These are phyloP conservation scores for Starmerella vaccinii DNA, from an alignment of 805 yeast genomes.

Conservation along the genomic window DNA sequence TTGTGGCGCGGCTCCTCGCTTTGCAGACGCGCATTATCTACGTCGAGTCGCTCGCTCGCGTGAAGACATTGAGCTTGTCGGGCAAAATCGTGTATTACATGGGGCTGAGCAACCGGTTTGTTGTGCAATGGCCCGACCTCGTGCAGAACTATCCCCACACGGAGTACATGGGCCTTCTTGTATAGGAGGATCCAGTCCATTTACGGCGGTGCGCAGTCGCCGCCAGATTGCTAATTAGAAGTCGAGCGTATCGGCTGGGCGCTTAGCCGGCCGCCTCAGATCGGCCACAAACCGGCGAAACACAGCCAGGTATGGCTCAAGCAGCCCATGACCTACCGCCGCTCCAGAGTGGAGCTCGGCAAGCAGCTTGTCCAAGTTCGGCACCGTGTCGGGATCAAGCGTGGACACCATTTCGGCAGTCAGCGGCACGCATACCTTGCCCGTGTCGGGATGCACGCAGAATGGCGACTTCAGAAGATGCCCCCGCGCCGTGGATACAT, in stretches of 20 bases:
- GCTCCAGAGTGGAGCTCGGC: conserved; percentile 43
- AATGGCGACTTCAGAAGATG: conserved; percentile 94
- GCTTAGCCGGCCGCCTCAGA: conserved; percentile 40
- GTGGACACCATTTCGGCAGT: conserved; percentile 33
- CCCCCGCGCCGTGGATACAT: conserved; percentile 79
- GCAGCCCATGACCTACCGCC: conserved; percentile 46
- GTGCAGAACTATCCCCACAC: conserved; percentile 43
- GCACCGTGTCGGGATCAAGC: conserved; percentile 73
- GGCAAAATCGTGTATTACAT: conserved; percentile 65
- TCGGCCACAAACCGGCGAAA: conserved; percentile 54
- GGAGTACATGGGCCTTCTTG: conserved; percentile 70
- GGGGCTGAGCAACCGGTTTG: conserved; percentile 59
- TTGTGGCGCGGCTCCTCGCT: conserved; percentile 34
- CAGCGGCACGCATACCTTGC: conserved; percentile 84
- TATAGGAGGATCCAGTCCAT: too few relatives aligned
- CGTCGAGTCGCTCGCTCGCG: conserved; percentile 81
- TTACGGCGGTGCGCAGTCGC: too few relatives aligned
- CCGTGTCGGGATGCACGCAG: conserved; percentile 93
- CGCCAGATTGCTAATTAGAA: too few relatives aligned
- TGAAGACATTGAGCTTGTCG: conserved; percentile 58
- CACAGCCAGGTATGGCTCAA: conserved; percentile 59
- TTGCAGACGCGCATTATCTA: conserved; percentile 52
- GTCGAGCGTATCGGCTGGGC: conserved; percentile 30
- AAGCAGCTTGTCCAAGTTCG: conserved; percentile 57
- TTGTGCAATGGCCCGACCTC: conserved; percentile 83